Evolutionary conservation across 2,329 filamentous ascomycete species (phyloP).

Genomic region (Epichloe elymi): DNA sequence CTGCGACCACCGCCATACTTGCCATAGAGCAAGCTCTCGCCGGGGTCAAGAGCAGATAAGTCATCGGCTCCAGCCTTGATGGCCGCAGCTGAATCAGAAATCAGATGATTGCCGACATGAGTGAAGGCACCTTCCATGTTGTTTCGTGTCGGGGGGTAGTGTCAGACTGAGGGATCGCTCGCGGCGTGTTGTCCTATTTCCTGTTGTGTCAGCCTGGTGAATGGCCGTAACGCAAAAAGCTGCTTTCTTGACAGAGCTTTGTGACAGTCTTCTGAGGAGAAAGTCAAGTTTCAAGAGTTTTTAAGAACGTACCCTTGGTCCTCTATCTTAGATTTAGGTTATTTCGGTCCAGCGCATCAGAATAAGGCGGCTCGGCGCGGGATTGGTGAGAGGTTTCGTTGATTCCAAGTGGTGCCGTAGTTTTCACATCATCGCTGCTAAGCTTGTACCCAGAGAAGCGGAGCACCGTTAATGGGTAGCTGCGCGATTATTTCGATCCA

Average conservation of each 20-base stretch:
- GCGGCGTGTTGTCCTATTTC: neutral
- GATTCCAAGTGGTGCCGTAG: constrained; percentile 17
- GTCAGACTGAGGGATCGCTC: constrained; percentile 5
- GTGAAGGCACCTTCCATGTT: constrained; percentile 80
- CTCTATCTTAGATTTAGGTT: neutral
- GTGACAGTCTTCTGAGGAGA: neutral
- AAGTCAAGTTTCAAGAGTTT: neutral
- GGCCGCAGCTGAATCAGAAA: constrained; percentile 70
- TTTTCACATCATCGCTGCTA: constrained; percentile 27
- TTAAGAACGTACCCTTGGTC: constrained; percentile 4
- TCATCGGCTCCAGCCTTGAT: constrained; percentile 81
- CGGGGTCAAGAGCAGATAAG: constrained; percentile 55
- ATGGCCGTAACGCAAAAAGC: neutral
- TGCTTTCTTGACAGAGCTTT: neutral
- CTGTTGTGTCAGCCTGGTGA: constrained; percentile 1
- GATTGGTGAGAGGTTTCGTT: constrained; percentile 17
- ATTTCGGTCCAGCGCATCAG: constrained; percentile 8
- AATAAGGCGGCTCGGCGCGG: constrained; percentile 14
- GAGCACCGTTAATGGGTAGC: neutral
- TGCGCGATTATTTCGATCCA: neutral
- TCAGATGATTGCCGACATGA: constrained; percentile 73
- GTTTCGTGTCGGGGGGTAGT: constrained; percentile 8
- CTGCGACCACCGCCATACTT: constrained; percentile 45
- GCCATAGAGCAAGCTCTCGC: constrained; percentile 70
- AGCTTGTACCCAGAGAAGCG: constrained; percentile 10